Evolutionary conservation across 768 basidiomycete genomes (phyloP).

Genomic region (Exidia glandulosa): DNA sequence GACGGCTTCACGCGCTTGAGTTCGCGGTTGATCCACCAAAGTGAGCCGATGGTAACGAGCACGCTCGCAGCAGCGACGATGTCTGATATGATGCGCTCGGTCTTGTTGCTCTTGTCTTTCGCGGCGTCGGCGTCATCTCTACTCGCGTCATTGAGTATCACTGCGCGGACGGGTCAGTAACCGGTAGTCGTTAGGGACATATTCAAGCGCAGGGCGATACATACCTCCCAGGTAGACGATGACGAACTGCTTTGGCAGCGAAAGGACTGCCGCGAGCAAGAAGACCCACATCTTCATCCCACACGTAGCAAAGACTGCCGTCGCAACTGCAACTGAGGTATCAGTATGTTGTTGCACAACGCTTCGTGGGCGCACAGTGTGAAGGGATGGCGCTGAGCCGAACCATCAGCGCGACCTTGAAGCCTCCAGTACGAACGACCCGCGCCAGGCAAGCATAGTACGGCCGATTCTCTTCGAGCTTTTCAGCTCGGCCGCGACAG

Average conservation of each 20-base stretch:
- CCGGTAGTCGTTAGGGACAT: slow-evolving; percentile 3
- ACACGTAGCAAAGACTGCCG: slow-evolving; percentile 78
- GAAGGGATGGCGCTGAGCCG: slow-evolving; percentile 77
- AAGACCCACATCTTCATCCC: slow-evolving; percentile 78
- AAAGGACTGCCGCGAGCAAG: slow-evolving; percentile 65
- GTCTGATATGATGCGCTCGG: slow-evolving; percentile 57
- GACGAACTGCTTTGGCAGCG: slow-evolving; percentile 86
- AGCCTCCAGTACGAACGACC: slow-evolving; percentile 77
- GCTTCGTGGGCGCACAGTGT: slow-evolving; percentile 45
- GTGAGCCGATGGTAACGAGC: slow-evolving; percentile 63
- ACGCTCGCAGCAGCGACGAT: slow-evolving; percentile 55
- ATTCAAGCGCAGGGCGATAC: neutral
- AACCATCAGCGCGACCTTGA: slow-evolving; percentile 68
- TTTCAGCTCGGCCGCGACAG: slow-evolving; percentile 63
- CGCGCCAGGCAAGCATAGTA: slow-evolving; percentile 37
- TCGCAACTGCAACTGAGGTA: slow-evolving; percentile 47
- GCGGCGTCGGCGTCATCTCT: too few relatives aligned
- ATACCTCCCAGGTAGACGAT: slow-evolving; percentile 85
- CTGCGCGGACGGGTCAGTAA: slow-evolving; percentile 12
- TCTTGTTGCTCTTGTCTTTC: slow-evolving; percentile 29
- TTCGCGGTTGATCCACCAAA: slow-evolving; percentile 71
- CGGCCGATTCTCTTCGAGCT: slow-evolving; percentile 34
- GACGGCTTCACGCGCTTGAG: slow-evolving; percentile 59
- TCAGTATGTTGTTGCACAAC: neutral
- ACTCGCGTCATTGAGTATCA: neutral